Conservation (phyloP, 306 rosid species). For the Myrica gale region DNA sequence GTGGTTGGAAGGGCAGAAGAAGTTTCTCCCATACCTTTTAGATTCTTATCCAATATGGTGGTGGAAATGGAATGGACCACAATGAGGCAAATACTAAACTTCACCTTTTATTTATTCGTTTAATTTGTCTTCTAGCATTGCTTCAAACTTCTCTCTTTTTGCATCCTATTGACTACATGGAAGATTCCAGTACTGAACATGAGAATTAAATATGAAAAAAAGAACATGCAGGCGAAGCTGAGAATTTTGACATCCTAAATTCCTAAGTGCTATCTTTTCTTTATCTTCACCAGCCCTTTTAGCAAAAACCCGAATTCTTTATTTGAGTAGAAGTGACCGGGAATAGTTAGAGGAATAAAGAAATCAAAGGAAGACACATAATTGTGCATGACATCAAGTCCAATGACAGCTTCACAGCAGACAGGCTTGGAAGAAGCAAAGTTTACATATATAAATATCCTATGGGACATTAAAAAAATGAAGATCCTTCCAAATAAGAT, state of each 20-base stretch:
- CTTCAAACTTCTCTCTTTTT: not conserved
- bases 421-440: constrained; percentile 54
- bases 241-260: constrained; percentile 58
- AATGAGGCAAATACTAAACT: constrained; percentile 10
- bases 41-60: constrained; percentile 43
- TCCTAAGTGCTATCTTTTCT: constrained; percentile 33
- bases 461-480: constrained; percentile 18
- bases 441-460: constrained; percentile 30
- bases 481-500: constrained; percentile 71
- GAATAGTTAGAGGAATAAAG: constrained; percentile 37
- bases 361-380: constrained; percentile 43
- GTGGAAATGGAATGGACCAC: constrained; percentile 25
- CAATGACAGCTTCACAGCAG: constrained; percentile 72
- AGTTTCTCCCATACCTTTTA: constrained; percentile 49
- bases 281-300: constrained; percentile 32
- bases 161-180: constrained; percentile 4
- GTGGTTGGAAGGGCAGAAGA: constrained; percentile 61
- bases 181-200: constrained; percentile 20
- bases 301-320: constrained; percentile 29
- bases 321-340: constrained; percentile 38
- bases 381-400: constrained; percentile 68
- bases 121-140: constrained; percentile 22
- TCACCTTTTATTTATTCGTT: not conserved
- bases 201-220: constrained; percentile 29
- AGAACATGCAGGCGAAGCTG: constrained; percentile 52